These are phyloP conservation scores for Diaporthe humulicola DNA, from an alignment of 2,329 filamentous ascomycete genomes.

Conservation along the genomic window DNA sequence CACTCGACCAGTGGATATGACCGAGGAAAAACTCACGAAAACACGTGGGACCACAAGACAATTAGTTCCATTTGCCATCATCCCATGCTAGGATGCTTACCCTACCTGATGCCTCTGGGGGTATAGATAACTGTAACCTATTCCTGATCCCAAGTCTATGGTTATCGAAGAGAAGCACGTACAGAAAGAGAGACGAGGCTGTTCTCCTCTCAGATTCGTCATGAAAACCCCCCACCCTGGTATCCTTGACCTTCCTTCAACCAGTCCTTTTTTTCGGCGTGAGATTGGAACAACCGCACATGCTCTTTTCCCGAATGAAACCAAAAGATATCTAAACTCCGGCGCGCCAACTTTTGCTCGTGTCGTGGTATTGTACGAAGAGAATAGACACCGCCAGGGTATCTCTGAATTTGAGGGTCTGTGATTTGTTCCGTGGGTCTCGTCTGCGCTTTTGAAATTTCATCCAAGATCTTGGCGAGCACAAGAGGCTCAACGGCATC, in stretches of 20 bases:
- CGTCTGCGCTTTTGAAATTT: neutral
- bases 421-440: conserved; percentile 17
- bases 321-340: conserved; percentile 36
- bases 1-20: neutral
- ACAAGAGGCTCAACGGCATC: neutral
- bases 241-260: conserved; percentile 10
- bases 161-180: conserved; percentile 21
- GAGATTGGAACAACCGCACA: conserved; percentile 17
- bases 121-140: conserved; percentile 40
- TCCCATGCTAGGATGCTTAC: conserved; percentile 18
- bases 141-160: conserved; percentile 37
- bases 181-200: conserved; percentile 1
- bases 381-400: conserved; percentile 38
- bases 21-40: neutral
- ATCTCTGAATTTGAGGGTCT: conserved; percentile 26
- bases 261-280: conserved; percentile 16
- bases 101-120: conserved; percentile 38
- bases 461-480: neutral
- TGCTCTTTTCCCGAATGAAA: conserved; percentile 9
- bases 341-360: conserved; percentile 38
- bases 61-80: conserved; percentile 33
- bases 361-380: conserved; percentile 39
- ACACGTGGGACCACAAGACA: conserved; percentile 4
- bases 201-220: conserved; percentile 20
- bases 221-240: neutral